phyloP scores from a whole-genome alignment of 176 grass and related monocot genomes.

The Leersia perrieri region DNA sequence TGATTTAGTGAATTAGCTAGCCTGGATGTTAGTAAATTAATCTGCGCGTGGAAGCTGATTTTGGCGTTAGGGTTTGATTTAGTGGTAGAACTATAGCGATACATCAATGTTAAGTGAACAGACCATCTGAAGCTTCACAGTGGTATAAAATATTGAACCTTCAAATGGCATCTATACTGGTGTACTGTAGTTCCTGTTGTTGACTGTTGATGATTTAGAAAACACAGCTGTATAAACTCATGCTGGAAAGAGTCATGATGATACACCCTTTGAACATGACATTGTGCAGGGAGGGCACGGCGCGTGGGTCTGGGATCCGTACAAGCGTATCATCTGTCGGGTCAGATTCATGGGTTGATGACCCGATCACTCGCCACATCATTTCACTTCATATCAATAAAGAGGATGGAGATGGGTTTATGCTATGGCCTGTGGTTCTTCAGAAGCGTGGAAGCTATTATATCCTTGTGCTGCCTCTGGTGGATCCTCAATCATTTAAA shows the following conservation, averaged over 20 bases:
- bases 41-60: slow-evolving; percentile 6
- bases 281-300: slow-evolving; percentile 73
- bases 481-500: slow-evolving; percentile 63
- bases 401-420: slow-evolving; percentile 47
- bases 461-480: slow-evolving; percentile 69
- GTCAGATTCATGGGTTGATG: slow-evolving; percentile 89
- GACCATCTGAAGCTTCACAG: not conserved
- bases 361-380: slow-evolving; percentile 79
- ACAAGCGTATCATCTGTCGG: slow-evolving; percentile 50
- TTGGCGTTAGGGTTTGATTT: not conserved
- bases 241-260: not conserved
- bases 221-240: not conserved
- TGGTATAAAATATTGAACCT: not conserved
- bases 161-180: not conserved
- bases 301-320: slow-evolving; percentile 66
- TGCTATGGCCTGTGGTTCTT: slow-evolving; percentile 82
- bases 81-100: not conserved
- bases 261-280: not conserved
- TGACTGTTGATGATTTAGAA: not conserved
- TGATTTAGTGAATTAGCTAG: not conserved
- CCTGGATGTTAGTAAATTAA: not conserved
- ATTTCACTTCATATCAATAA: slow-evolving; percentile 56
- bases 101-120: not conserved
- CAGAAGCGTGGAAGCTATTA: slow-evolving; percentile 72
- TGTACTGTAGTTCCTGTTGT: not conserved